These are phyloP conservation scores for Fusarium sp. DNA, from an alignment of 2,329 filamentous ascomycete species.

Conservation along the genomic window DNA sequence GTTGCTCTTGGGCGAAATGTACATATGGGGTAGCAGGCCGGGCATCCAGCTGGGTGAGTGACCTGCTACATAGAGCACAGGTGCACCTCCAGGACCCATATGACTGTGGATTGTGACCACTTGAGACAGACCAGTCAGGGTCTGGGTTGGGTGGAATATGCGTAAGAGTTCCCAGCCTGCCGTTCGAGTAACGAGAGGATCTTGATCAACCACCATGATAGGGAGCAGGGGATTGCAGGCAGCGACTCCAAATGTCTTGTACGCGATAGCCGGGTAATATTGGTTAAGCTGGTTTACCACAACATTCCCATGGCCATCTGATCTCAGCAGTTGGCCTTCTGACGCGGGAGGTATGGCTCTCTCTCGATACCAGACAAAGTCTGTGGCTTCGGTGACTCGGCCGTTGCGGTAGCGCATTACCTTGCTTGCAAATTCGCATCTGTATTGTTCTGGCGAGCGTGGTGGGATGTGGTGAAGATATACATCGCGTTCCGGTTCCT, in stretches of 20 bases:
- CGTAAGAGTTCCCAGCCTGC: constrained; percentile 47
- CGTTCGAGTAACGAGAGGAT: constrained; percentile 21
- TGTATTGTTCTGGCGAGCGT: constrained; percentile 33
- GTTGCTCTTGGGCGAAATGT: constrained; percentile 30
- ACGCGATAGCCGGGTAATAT: constrained; percentile 4
- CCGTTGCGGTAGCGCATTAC: constrained; percentile 54
- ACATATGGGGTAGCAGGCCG: constrained; percentile 50
- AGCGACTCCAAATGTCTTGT: constrained; percentile 49
- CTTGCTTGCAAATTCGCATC: constrained; percentile 43
- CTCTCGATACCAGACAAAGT: constrained; percentile 40
- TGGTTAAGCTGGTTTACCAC: background rate
- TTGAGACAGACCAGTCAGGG: constrained; percentile 45
- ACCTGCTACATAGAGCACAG: constrained; percentile 49
- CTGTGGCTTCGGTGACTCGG: constrained; percentile 38
- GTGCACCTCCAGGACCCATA: constrained; percentile 24
- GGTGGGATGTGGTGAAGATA: constrained; percentile 50
- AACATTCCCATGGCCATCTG: constrained; percentile 4
- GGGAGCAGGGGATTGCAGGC: constrained; percentile 53
- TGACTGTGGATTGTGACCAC: constrained; percentile 38
- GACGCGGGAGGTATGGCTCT: background rate
- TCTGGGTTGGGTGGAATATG: constrained; percentile 39
- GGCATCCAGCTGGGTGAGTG: constrained; percentile 53
- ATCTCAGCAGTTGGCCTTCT: constrained; percentile 5
- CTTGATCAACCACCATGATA: constrained; percentile 46
- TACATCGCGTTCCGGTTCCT: constrained; percentile 9